These are phyloP conservation scores for Parathielavia hyrcaniae DNA, from an alignment of 495 filamentous ascomycete genomes.

Conservation along the genomic window DNA sequence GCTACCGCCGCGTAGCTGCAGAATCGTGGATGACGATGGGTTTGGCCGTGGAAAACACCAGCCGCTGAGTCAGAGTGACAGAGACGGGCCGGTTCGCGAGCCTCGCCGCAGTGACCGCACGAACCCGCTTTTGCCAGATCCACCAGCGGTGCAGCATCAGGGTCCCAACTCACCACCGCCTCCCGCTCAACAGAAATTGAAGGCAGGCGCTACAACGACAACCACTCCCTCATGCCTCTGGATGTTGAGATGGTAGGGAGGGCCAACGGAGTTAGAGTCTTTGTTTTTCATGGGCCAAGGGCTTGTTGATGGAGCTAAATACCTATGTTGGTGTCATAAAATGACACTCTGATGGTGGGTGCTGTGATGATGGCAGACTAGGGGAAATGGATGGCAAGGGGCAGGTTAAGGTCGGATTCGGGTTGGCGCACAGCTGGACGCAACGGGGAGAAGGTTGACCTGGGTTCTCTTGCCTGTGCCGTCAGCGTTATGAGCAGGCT, in stretches of 20 bases:
- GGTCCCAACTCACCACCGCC: slow-evolving; percentile 5
- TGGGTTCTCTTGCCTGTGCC: not conserved
- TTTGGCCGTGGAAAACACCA: slow-evolving; percentile 13
- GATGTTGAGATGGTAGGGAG: not conserved
- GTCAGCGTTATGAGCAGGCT: slow-evolving; percentile 10
- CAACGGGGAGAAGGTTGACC: not conserved
- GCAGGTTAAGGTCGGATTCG: slow-evolving; percentile 4
- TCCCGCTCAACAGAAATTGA: slow-evolving; percentile 2
- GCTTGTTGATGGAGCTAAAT: not conserved
- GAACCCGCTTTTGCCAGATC: slow-evolving; percentile 8
- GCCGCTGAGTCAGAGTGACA: not conserved
- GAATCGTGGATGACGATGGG: not conserved
- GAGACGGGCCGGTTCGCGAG: slow-evolving; percentile 5
- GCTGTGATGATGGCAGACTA: slow-evolving; percentile 1
- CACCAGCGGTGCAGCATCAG: not conserved
- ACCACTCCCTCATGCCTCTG: not conserved
- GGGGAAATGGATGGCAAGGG: slow-evolving; percentile 7
- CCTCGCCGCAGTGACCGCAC: slow-evolving; percentile 9
- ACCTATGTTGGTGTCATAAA: not conserved
- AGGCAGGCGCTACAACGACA: not conserved
- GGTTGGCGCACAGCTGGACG: not conserved
- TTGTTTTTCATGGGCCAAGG: no score
- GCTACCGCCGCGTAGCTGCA: not conserved
- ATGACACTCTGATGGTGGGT: not conserved
- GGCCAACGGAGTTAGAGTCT: not conserved